Conservation (phyloP, 1,139 yeast genomes). For the Taphrina communis region DNA sequence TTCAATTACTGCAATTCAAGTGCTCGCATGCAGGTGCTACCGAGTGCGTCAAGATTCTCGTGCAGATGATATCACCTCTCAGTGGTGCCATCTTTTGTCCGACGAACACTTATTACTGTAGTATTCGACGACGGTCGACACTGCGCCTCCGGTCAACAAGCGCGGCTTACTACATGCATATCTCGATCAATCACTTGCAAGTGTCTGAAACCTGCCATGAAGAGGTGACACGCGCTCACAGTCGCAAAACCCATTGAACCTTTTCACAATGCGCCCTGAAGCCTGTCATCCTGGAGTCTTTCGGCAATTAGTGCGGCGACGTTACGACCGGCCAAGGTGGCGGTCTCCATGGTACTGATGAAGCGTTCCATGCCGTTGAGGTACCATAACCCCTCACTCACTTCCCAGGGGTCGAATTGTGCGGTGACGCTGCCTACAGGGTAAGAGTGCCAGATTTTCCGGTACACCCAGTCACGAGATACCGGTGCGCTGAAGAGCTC, state of each 20-base stretch:
- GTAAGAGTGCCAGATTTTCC: slow-evolving; percentile 54
- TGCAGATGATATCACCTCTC: too few relatives aligned
- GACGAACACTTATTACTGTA: too few relatives aligned
- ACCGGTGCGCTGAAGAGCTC: slow-evolving; percentile 49
- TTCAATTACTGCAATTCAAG: too few relatives aligned
- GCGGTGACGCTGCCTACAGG: slow-evolving; percentile 51
- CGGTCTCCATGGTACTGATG: slow-evolving; percentile 60
- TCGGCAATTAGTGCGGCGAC: slow-evolving; percentile 48
- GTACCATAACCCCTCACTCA: slow-evolving; percentile 53
- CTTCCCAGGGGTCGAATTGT: slow-evolving; percentile 48
- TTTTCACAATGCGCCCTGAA: not conserved
- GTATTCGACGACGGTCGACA: not conserved
- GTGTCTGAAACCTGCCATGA: too few relatives aligned
- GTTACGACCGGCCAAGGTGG: slow-evolving; percentile 58
- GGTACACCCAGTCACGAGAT: slow-evolving; percentile 46
- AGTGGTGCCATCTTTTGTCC: too few relatives aligned
- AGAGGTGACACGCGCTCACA: too few relatives aligned
- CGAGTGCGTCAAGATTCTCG: too few relatives aligned
- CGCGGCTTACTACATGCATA: not conserved
- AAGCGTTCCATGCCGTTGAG: slow-evolving; percentile 56
- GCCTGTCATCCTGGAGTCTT: not conserved
- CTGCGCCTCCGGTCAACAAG: not conserved
- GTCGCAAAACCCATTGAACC: too few relatives aligned
- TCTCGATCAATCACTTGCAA: too few relatives aligned
- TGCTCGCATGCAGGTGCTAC: too few relatives aligned